Evolutionary conservation across 768 basidiomycete genomes (phyloP), one percentile per base, ranked within the genome.

Genomic region (Mycena leptocephala): DNA sequence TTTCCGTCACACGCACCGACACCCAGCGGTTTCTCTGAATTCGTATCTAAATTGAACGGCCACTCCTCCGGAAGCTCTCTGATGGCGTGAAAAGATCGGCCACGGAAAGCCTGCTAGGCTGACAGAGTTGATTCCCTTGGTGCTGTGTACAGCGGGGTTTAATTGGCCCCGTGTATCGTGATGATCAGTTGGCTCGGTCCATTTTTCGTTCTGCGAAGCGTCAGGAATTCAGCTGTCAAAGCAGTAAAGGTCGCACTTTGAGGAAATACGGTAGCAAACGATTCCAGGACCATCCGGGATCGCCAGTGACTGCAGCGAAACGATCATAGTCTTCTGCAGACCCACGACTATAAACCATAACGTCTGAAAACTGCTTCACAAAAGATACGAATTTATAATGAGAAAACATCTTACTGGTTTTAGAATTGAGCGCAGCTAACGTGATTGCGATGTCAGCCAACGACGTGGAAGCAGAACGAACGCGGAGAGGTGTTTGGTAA

Each of bases 181-280:
- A 26, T 53, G 51, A 26, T 88, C 87, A 10, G 82, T 81, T 5
- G 88, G 86, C 13, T 81, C 72, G 2, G 76, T 76, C 70, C 80
- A 85, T 46, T 77, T 80, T 76, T 89, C 88, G 76, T 82, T 82
- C 87, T 88, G 14, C 24, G 51, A 5, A 26, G n/a, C n/a, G n/a
- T n/a, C n/a, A n/a, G n/a, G n/a, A n/a, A n/a, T n/a, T n/a, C n/a
- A n/a, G n/a, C n/a, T n/a, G n/a, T n/a, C n/a, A n/a, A n/a, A n/a
- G n/a, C n/a, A n/a, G n/a, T n/a, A n/a, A n/a, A 53, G 24, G 24
- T n/a, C 22, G 8, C 51, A 83, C 84, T 79, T 82, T 84, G 3
- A 75, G 55, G 55, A 83, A 75, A 55, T 83, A 86, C 13, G 82
- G 82, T n/a, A n/a, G n/a, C n/a, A n/a, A n/a, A n/a, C n/a, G n/a